Conservation (phyloP, 1,284 basidiomycete genomes). For the Cutaneotrichosporon sp. region DNA sequence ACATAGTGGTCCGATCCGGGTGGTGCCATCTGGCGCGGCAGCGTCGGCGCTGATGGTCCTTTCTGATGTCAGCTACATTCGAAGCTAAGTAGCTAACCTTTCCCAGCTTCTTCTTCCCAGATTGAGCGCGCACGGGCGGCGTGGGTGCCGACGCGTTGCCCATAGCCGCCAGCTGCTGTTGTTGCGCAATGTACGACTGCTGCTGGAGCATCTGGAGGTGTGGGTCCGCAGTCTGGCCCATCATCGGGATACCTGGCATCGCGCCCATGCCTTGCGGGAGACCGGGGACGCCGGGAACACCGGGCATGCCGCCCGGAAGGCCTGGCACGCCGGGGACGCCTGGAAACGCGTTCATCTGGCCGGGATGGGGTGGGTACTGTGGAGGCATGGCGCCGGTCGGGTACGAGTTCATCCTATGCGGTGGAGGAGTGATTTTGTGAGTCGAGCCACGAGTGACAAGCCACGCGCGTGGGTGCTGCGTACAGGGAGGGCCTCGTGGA, state of each 20-base stretch:
- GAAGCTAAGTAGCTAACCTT: not conserved
- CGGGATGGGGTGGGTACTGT: slow-evolving; percentile 7
- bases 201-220: slow-evolving; percentile 20
- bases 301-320: not conserved
- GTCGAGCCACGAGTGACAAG: no score
- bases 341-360: slow-evolving; percentile 1
- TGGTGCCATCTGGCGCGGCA: not conserved
- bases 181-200: slow-evolving; percentile 14
- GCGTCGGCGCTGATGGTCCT: not conserved
- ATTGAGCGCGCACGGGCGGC: not conserved
- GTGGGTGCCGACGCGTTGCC: not conserved
- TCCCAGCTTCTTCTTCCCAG: slow-evolving; percentile 9
- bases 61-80: not conserved
- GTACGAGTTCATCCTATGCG: slow-evolving; percentile 13
- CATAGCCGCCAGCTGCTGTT: slow-evolving; percentile 16
- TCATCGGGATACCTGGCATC: slow-evolving; percentile 7
- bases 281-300: not conserved
- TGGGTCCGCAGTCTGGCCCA: slow-evolving; percentile 1
- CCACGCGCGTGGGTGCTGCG: no score
- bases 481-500: no score
- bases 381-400: slow-evolving; percentile 16
- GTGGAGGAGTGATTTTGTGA: not conserved
- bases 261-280: slow-evolving; percentile 1
- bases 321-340: slow-evolving; percentile 1
- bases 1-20: slow-evolving; percentile 27